These are phyloP conservation scores for Neurospora crassa DNA, from an alignment of 2,329 filamentous ascomycete genomes.

Conservation along the genomic window DNA sequence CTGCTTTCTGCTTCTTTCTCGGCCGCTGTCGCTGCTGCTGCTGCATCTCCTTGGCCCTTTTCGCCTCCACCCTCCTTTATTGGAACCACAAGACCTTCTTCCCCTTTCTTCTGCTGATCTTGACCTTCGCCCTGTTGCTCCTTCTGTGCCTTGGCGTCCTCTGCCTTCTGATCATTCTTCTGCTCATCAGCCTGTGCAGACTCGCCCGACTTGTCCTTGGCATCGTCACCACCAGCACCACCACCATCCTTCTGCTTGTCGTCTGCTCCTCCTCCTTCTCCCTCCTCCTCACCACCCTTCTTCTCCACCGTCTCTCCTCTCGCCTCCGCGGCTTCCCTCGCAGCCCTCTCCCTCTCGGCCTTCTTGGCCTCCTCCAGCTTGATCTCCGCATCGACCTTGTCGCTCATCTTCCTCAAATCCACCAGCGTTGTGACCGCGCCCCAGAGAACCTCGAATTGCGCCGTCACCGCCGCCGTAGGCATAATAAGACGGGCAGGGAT, in stretches of 20 bases:
- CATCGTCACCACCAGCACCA: background rate
- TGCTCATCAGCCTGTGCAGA: background rate
- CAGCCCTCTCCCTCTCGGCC: constrained; percentile 37
- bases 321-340: constrained; percentile 10
- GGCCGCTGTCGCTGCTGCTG: background rate
- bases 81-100: background rate
- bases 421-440: constrained; percentile 58
- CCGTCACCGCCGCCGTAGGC: constrained; percentile 63
- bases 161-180: constrained; percentile 2
- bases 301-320: background rate
- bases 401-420: constrained; percentile 62
- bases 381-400: constrained; percentile 68
- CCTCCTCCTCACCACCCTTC: background rate
- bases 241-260: background rate
- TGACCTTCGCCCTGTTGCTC: constrained; percentile 1
- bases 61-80: constrained; percentile 5
- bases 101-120: background rate
- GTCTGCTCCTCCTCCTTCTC: background rate
- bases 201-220: background rate
- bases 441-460: constrained; percentile 62
- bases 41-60: constrained; percentile 1
- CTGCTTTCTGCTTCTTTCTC: background rate
- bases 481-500: constrained; percentile 62
- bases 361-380: constrained; percentile 49
- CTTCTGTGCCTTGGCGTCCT: background rate